Evolutionary conservation across 1,284 basidiomycete genomes (phyloP), one percentile per base, ranked within the genome.

Genomic region (Trametes sp.): DNA sequence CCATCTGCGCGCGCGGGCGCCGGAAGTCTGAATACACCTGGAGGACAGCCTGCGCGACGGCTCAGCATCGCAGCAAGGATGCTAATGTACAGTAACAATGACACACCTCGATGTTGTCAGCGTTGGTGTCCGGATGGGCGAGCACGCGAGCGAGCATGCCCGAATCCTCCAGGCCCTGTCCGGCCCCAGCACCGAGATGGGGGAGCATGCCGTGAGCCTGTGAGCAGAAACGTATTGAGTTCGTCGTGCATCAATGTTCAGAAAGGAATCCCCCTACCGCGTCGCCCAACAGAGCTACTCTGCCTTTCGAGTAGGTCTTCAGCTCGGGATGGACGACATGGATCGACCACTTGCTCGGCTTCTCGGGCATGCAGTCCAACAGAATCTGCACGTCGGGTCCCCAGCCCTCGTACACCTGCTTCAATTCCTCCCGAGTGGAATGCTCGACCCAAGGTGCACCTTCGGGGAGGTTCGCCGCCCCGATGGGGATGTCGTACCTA

Each of bases 101-200:
- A 64, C 78, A 71, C 66, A 87, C 87, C 62, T 79, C 72, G 11
- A 89, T 69, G 64, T 83, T 85, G 14, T 70, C 66, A 16, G 69
- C 60, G 21, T 76, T 78, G 10, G 82, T 81, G 60, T 76, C 69
- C 1, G 83, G 78, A 65, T 84, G 81, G 1, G 72, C 68, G 6
- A 90, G 80, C 4, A 89, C 75, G n/a, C 77, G 73, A 35, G 80
- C 80, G 9, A 89, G 75, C n/a, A 84, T 74, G 35, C 81, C 80
- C 0, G 82, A 82, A 64, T 89, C 87, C 68, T 89, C 87, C 44
- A 88, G 79, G 0, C 85, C 86, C 73, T 87, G 87, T 1, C 86
- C 85, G 13, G 85, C 85, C 14, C 87, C 87, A 0, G 85, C 81
- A 2, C 87, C 86, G 14, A 87, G 76, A 69, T 87, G 85, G 0